Evolutionary conservation across 1,284 basidiomycete species (phyloP).

Genomic region (Exsudoporus floridanus): DNA sequence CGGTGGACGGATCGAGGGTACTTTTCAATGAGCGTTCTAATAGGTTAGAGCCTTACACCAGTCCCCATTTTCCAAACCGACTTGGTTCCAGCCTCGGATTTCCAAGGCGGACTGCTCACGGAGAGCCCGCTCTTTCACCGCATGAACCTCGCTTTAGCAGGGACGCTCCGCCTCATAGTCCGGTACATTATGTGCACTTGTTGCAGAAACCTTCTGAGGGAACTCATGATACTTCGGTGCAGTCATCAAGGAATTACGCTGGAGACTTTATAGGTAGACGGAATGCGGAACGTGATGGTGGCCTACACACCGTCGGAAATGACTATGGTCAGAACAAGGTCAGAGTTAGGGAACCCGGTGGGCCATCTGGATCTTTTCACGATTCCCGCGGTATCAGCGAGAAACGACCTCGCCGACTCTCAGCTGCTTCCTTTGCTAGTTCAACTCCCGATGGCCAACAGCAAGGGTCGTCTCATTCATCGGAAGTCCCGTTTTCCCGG

Average conservation of each 20-base stretch:
- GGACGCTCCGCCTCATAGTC: constrained; percentile 45
- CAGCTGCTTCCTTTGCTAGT: constrained; percentile 30
- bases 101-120: constrained; percentile 45
- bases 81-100: constrained; percentile 34
- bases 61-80: constrained; percentile 37
- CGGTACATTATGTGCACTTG: constrained; percentile 44
- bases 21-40: constrained; percentile 92
- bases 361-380: constrained; percentile 14
- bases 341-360: constrained; percentile 20
- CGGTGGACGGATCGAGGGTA: constrained; percentile 58
- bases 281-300: constrained; percentile 21
- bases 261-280: constrained; percentile 23
- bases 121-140: constrained; percentile 44
- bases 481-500: constrained; percentile 24
- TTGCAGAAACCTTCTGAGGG: constrained; percentile 45
- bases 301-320: constrained; percentile 5
- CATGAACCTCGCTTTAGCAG: constrained; percentile 46
- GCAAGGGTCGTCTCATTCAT: constrained; percentile 24
- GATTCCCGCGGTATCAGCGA: constrained; percentile 23
- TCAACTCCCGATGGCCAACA: constrained; percentile 26
- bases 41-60: constrained; percentile 73
- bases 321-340: constrained; percentile 24
- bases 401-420: constrained; percentile 30
- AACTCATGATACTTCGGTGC: constrained; percentile 14
- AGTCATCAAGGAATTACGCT: constrained; percentile 19